phyloP scores from a whole-genome alignment of 2,329 filamentous ascomycete species.

The Fusarium succisae region DNA sequence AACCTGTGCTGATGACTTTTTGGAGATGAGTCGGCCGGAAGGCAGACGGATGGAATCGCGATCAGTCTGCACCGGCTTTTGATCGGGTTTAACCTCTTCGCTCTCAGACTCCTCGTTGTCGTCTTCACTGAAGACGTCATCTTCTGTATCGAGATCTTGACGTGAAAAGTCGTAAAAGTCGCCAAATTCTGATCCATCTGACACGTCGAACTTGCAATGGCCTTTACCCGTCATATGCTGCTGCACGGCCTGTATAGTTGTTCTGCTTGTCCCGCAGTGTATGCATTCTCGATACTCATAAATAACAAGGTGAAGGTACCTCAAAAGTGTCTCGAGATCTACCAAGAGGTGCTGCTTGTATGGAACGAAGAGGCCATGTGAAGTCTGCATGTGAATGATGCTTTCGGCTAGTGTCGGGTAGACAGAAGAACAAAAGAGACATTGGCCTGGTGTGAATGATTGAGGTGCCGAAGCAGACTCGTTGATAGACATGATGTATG shows the following conservation, averaged over 20 bases:
- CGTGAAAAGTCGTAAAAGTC: conserved; percentile 8
- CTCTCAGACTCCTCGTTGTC: accelerated
- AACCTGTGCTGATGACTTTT: background rate
- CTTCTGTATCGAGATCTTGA: accelerated
- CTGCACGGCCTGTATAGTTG: background rate
- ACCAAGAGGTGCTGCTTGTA: background rate
- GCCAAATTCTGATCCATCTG: background rate
- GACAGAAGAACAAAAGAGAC: background rate
- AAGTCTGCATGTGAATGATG: conserved; percentile 4
- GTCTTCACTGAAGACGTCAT: accelerated
- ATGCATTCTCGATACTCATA: conserved; percentile 5
- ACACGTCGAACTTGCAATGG: conserved; percentile 10
- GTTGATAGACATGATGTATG: background rate
- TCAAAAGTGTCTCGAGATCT: background rate
- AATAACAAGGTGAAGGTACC: background rate
- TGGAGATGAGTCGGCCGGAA: conserved; percentile 3
- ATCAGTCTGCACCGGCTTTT: background rate
- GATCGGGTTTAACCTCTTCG: accelerated
- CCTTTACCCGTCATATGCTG: conserved; percentile 16
- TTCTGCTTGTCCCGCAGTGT: background rate
- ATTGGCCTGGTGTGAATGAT: background rate
- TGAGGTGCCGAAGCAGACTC: background rate
- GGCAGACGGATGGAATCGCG: background rate
- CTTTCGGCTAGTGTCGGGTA: background rate
- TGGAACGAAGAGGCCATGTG: background rate